Conservation (phyloP, 805 yeast species). For the Blastobotrys terrestris region DNA sequence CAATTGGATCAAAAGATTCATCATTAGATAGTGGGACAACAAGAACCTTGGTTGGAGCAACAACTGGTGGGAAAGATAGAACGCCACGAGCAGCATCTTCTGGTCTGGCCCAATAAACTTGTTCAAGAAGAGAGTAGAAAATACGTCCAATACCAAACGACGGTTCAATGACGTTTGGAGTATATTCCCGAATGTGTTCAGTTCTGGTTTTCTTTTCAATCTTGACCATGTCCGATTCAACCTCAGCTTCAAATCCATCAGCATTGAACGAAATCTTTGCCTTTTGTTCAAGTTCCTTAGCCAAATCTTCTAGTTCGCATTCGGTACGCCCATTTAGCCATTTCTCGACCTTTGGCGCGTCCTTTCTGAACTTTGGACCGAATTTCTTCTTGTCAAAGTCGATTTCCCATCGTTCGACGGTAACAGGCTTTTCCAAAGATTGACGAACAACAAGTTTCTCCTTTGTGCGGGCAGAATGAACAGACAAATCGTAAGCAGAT, state of each 20-base stretch:
- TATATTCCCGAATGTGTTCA: constrained; percentile 90
- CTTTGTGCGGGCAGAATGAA: constrained; percentile 90
- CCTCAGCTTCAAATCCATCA: constrained; percentile 52
- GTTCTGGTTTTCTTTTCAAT: constrained; percentile 74
- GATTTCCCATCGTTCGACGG: constrained; percentile 77
- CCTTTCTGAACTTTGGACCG: constrained; percentile 96
- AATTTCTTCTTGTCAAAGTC: constrained; percentile 90
- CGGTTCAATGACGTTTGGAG: constrained; percentile 97
- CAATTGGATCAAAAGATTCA: constrained; percentile 69
- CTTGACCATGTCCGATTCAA: constrained; percentile 63
- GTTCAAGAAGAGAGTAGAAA: constrained; percentile 88
- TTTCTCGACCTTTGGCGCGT: constrained; percentile 86
- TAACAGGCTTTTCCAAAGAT: constrained; percentile 74
- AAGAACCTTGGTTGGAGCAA: constrained; percentile 96
- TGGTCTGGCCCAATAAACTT: constrained; percentile 90
- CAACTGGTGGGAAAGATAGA: constrained; percentile 86
- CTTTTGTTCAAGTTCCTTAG: constrained; percentile 55
- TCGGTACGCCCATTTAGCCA: constrained; percentile 73
- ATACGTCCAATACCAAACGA: constrained; percentile 99
- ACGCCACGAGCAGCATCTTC: constrained; percentile 86
- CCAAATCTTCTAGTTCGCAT: constrained; percentile 73
- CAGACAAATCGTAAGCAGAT: constrained; percentile 94
- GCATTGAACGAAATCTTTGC: constrained; percentile 63
- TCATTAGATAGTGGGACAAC: constrained; percentile 90
- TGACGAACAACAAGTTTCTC: constrained; percentile 94